Base-by-base conservation (phyloP, 768 basidiomycete species). In the Collybia nuda region DNA sequence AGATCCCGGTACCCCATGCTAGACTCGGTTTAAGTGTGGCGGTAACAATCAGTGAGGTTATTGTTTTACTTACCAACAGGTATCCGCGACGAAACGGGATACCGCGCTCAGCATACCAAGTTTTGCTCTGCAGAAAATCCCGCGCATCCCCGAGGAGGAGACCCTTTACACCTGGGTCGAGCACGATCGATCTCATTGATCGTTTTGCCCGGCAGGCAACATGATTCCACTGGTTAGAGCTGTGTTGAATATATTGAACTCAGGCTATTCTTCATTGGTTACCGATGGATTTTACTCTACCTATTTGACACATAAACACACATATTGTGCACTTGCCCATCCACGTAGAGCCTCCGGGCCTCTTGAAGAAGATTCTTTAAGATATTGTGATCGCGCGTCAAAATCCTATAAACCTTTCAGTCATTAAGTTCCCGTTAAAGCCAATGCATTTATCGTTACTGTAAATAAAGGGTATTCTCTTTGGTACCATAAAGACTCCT, bases 21-120 rank as follows among this genome's bases (percentile, higher is more conserved):
- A 52, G 2, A 28, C 26, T 50, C 18, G n/a, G 24, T 21, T 15
- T 43, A 35, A 40, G 35, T 21, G 32, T 32, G 11, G 40, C 23
- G 21, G 21, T 19, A 22, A 22, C 26, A 6, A 23, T 24, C 18
- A 32, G 12, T 37, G 29, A 12, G 6, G 23, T 47, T 44, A 37
- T 39, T 37, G 43, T 29, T 41, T 22, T 22, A 53, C 64, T 38
- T 35, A 57, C 62, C 14, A 88, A 70, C 23, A 86, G 74, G 58
- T 85, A 86, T 18, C 86, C 87, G 9, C 87, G 73, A 15, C 84
- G 79, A 62, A 81, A 86, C 0, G 85, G 86, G 44, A 88, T 86
- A 0, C 84, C 85, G 23, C 86, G 79, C 12, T 79, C 77, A 1
- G 70, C 56, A 50, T 88, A 88, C 85, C 86, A 87, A 15, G 65